Percentiles rank a stretch among this genome's conserved stretches.
Evolutionary conservation across 2,329 filamentous ascomycete genomes (phyloP).

Genomic region (Anisogramma anomala): DNA sequence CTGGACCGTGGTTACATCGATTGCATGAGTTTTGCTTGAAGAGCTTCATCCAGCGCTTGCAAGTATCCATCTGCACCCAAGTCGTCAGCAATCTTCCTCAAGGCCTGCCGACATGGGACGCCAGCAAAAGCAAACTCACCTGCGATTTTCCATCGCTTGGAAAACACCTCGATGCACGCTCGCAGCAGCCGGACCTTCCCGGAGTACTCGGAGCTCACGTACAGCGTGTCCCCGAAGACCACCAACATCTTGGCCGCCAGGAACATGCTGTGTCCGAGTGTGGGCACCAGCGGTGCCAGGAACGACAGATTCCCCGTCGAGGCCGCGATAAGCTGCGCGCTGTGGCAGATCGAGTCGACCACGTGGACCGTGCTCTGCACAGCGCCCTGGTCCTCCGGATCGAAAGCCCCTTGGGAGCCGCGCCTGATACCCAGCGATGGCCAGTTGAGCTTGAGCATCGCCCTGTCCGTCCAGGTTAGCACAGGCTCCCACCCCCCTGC

Average conservation of each 20-base stretch:
- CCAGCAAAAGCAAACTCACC: conserved; percentile 15
- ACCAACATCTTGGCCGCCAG: conserved; percentile 20
- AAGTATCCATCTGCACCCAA: conserved; percentile 7
- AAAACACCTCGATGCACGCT: conserved; percentile 15
- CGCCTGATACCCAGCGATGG: conserved; percentile 16
- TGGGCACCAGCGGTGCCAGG: conserved; percentile 16
- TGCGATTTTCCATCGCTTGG: conserved; percentile 20
- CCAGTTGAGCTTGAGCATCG: conserved; percentile 22
- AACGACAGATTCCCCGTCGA: conserved; percentile 9
- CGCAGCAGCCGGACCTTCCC: conserved; percentile 18
- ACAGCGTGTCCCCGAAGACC: conserved; percentile 16
- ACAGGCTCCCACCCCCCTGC: conserved; percentile 11
- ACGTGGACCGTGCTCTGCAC: conserved; percentile 17
- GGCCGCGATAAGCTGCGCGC: conserved; percentile 15
- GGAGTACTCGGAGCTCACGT: conserved; percentile 17
- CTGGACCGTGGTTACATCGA: not conserved
- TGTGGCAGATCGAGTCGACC: conserved; percentile 18
- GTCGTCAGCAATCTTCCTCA: not conserved
- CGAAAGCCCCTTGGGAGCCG: conserved; percentile 1
- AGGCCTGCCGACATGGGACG: not conserved
- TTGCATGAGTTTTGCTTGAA: conserved; percentile 7
- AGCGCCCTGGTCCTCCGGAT: conserved; percentile 10
- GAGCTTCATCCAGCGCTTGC: conserved; percentile 10
- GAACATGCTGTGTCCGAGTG: conserved; percentile 18
- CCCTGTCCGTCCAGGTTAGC: conserved; percentile 16